Conservation (phyloP, 176 grass and related monocot genomes). For the Oryza meyeriana region DNA sequence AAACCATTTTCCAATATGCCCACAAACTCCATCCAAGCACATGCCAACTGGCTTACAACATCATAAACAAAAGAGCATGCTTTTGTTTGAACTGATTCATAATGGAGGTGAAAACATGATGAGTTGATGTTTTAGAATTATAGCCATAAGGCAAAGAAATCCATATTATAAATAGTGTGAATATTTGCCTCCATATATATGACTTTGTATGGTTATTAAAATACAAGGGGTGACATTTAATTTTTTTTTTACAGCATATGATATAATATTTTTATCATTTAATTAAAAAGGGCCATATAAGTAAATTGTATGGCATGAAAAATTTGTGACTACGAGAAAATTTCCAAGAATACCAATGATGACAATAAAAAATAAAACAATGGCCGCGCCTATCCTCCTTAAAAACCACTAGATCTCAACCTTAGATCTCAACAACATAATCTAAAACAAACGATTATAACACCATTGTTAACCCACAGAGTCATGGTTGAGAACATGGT, state of each 20-base stretch:
- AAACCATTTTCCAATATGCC: constrained; percentile 21
- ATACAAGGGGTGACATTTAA: not conserved
- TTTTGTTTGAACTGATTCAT: constrained; percentile 21
- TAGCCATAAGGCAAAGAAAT: not conserved
- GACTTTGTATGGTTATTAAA: not conserved
- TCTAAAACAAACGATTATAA: not conserved
- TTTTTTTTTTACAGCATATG: not conserved
- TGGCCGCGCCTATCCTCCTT: not conserved
- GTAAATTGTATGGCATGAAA: too few species aligned
- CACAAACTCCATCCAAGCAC: constrained; percentile 4
- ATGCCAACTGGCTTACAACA: constrained; percentile 44
- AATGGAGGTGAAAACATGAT: not conserved
- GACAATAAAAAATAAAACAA: rapidly evolving
- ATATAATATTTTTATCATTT: not conserved
- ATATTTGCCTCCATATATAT: not conserved
- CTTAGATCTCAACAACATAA: not conserved
- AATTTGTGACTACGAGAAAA: not conserved
- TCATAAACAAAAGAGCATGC: constrained; percentile 4
- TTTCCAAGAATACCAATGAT: not conserved
- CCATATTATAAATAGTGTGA: not conserved
- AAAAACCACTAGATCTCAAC: too few species aligned
- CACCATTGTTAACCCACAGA: not conserved
- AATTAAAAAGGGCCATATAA: not conserved
- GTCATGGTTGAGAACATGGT: not conserved
- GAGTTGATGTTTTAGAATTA: not conserved